Evolutionary conservation across 192 early-diverging fungal species (phyloP).

Genomic region (Martensiomyces pterosporus): DNA sequence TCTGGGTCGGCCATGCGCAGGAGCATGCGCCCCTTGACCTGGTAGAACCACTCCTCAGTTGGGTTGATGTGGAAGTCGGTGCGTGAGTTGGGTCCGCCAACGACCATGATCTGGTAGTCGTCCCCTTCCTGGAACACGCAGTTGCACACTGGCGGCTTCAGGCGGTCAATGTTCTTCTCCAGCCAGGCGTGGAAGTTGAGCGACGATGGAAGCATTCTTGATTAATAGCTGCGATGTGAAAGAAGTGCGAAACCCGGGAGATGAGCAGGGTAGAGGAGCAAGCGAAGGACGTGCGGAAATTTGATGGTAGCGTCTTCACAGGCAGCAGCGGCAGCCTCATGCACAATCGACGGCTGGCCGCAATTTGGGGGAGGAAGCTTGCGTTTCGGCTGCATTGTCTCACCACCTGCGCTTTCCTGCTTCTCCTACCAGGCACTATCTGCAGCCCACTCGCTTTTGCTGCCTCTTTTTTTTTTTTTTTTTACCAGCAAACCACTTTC

Average conservation of each 20-base stretch:
- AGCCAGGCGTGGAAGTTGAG: constrained; percentile 93
- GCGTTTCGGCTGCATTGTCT: no score
- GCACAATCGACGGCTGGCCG: no score
- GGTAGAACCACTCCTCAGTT: constrained; percentile 99
- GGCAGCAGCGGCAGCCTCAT: no score
- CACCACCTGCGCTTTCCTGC: neutral
- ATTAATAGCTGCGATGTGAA: constrained; percentile 1
- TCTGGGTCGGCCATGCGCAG: constrained; percentile 78
- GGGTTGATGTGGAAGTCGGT: constrained; percentile 97
- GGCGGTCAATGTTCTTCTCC: constrained; percentile 68
- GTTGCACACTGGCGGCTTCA: constrained; percentile 95
- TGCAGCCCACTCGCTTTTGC: neutral
- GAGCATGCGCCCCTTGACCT: constrained; percentile 90
- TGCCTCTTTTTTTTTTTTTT: neutral
- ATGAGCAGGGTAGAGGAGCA: no score
- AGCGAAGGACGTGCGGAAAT: no score
- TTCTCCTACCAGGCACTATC: neutral
- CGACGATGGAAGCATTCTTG: constrained; percentile 58
- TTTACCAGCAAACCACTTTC: neutral
- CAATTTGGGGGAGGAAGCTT: no score
- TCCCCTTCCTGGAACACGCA: constrained; percentile 73
- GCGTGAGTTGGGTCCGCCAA: constrained; percentile 90
- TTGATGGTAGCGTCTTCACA: no score
- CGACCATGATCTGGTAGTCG: constrained; percentile 89
- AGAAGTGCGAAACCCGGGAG: no score